phyloP scores from a whole-genome alignment of 306 rosid species.

The Glycine soja region DNA sequence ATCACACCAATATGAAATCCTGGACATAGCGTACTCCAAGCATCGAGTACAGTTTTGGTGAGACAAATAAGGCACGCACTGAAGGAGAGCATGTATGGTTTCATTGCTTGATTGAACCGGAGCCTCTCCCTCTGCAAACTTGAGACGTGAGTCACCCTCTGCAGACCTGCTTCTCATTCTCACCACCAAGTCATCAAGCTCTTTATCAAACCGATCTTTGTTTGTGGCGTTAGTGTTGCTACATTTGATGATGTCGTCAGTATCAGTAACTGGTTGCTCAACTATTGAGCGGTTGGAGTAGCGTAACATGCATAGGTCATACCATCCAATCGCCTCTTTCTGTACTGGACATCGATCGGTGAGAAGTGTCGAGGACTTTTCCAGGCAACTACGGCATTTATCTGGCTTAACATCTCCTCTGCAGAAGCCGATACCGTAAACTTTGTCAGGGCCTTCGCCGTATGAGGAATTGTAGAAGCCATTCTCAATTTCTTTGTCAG shows the following conservation, averaged over 20 bases:
- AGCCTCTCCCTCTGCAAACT: not conserved
- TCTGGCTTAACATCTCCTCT: constrained; percentile 51
- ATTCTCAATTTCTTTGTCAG: not conserved
- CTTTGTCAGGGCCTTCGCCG: constrained; percentile 48
- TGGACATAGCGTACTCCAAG: not conserved
- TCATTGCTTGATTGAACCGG: not conserved
- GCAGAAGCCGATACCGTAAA: constrained; percentile 46
- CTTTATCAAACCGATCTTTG: not conserved
- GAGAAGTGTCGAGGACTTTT: constrained; percentile 16
- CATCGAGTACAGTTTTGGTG: constrained; percentile 30
- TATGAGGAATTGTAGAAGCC: constrained; percentile 53
- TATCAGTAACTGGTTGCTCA: not conserved
- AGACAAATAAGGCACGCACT: constrained; percentile 56
- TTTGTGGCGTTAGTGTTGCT: not conserved
- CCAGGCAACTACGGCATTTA: constrained; percentile 46
- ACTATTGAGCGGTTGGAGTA: constrained; percentile 36
- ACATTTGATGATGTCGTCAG: not conserved
- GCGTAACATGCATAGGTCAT: constrained; percentile 13
- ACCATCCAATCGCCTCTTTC: too few species aligned
- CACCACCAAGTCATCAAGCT: not conserved
- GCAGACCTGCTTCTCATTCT: constrained; percentile 4
- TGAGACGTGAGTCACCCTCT: constrained; percentile 27
- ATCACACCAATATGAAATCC: not conserved
- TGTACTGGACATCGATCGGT: not conserved
- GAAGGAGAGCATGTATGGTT: constrained; percentile 29